Conservation (phyloP, 805 yeast genomes). For the Candida sanyiensis region DNA sequence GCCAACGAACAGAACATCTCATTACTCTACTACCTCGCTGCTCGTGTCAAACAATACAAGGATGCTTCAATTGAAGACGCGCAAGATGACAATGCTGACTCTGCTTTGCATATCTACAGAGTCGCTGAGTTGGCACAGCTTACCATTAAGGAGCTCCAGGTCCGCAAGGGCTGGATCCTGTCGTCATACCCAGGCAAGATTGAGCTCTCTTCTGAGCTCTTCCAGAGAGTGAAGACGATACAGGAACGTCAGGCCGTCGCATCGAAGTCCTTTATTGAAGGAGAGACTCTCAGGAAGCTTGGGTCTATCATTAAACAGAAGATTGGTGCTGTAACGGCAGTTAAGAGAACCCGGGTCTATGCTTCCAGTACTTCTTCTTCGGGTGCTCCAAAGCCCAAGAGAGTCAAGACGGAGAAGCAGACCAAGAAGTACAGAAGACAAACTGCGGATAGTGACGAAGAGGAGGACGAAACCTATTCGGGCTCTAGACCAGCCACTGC, state of each 20-base stretch:
- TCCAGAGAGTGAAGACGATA: constrained; percentile 50
- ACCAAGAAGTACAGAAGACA: constrained; percentile 13
- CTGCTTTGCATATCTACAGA: constrained; percentile 45
- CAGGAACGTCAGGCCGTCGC: constrained; percentile 54
- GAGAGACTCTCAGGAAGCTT: constrained; percentile 36
- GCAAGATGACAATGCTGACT: constrained; percentile 24
- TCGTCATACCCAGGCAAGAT: constrained; percentile 80
- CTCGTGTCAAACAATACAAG: constrained; percentile 71
- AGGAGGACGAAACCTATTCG: constrained; percentile 1
- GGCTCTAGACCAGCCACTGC: not conserved
- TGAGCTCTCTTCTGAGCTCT: constrained; percentile 64
- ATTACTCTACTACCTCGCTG: constrained; percentile 66
- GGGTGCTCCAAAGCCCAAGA: constrained; percentile 19
- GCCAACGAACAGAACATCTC: constrained; percentile 65
- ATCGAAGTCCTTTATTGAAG: constrained; percentile 51
- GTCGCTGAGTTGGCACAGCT: constrained; percentile 72
- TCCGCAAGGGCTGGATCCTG: constrained; percentile 58
- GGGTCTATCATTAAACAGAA: constrained; percentile 28
- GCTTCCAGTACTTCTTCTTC: constrained; percentile 12
- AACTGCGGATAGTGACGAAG: constrained; percentile 11
- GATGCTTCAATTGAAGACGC: constrained; percentile 44
- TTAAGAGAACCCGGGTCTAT: constrained; percentile 14
- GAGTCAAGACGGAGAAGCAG: constrained; percentile 10
- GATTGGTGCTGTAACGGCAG: constrained; percentile 25
- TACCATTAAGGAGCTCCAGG: constrained; percentile 52